A percentile compares a stretch with the other conserved stretches of the same genome.
Evolutionary conservation across 495 filamentous ascomycete species (phyloP).

Genomic region (Penicillium taxi): DNA sequence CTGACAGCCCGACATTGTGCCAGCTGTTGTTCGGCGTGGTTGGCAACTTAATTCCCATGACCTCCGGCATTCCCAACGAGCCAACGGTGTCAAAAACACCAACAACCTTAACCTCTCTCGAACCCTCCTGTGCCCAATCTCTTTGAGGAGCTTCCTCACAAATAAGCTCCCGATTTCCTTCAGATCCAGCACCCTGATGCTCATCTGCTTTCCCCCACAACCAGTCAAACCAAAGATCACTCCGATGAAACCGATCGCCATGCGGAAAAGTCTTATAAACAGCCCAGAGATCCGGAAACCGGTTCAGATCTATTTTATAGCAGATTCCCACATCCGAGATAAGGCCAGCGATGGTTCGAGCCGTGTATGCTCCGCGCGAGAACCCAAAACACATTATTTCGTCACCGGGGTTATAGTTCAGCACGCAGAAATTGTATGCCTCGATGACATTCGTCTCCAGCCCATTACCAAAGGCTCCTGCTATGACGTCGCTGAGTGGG

Average conservation of each 20-base stretch:
- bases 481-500: conserved; percentile 8
- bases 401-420: conserved; percentile 44
- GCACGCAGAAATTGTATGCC: conserved; percentile 11
- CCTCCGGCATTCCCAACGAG: conserved; percentile 18
- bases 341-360: conserved; percentile 45
- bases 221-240: conserved; percentile 4
- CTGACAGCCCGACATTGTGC: conserved; percentile 14
- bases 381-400: conserved; percentile 54
- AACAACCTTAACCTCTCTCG: conserved; percentile 38
- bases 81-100: conserved; percentile 58
- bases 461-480: conserved; percentile 10
- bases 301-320: conserved; percentile 29
- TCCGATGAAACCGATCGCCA: conserved; percentile 8
- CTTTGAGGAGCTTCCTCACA: conserved; percentile 6
- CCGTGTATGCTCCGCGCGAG: conserved; percentile 51
- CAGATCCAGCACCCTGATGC: conserved; percentile 4
- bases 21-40: conserved; percentile 5
- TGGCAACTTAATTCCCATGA: conserved; percentile 15
- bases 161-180: neutral
- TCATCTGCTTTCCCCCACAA: conserved; percentile 8
- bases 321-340: conserved; percentile 42
- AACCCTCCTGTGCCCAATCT: conserved; percentile 14
- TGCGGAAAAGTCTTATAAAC: conserved; percentile 33
- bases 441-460: conserved; percentile 8
- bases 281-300: conserved; percentile 36